phyloP scores from a whole-genome alignment of 1,139 yeast genomes.

The Pichia sp. region DNA sequence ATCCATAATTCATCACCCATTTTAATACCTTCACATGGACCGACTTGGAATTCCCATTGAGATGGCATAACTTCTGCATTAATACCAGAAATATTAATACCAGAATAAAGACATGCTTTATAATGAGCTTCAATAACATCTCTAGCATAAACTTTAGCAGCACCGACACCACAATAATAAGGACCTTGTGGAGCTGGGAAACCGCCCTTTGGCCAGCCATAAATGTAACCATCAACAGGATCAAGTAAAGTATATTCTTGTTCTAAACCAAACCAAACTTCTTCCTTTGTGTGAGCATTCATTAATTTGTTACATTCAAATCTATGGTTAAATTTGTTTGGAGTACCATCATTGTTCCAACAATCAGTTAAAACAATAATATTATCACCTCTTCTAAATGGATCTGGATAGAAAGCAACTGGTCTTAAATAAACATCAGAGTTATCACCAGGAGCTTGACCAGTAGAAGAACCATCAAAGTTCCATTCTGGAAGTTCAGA shows the following conservation, averaged over 20 bases:
- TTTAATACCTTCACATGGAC: conserved; percentile 90
- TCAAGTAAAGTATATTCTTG: conserved; percentile 98
- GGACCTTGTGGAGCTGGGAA: conserved; percentile 99
- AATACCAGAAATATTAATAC: conserved; percentile 86
- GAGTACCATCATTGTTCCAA: conserved; percentile 98
- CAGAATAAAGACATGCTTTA: conserved; percentile 94
- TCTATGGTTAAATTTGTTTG: conserved; percentile 97
- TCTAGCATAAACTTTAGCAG: conserved; percentile 97
- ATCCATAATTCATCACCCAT: conserved; percentile 99
- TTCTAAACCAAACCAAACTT: conserved; percentile 96
- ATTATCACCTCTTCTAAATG: conserved; percentile 97
- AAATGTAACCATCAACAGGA: conserved; percentile 70
- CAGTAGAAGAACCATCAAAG: conserved; percentile 97
- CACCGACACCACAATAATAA: conserved; percentile 99
- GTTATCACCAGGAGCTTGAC: conserved; percentile 97
- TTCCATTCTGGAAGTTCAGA: conserved; percentile 98
- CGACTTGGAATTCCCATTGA: conserved; percentile 99
- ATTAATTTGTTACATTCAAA: conserved; percentile 94
- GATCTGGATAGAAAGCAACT: conserved; percentile 89
- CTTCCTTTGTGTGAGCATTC: conserved; percentile 83
- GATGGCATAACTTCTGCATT: conserved; percentile 99
- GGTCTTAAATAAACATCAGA: conserved; percentile 95
- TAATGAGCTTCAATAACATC: conserved; percentile 98
- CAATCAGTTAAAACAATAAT: conserved; percentile 91
- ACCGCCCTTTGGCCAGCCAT: conserved; percentile 99